Evolutionary conservation across 176 grass and related monocot genomes (phyloP).

Genomic region (Dendrocalamus sinicus): DNA sequence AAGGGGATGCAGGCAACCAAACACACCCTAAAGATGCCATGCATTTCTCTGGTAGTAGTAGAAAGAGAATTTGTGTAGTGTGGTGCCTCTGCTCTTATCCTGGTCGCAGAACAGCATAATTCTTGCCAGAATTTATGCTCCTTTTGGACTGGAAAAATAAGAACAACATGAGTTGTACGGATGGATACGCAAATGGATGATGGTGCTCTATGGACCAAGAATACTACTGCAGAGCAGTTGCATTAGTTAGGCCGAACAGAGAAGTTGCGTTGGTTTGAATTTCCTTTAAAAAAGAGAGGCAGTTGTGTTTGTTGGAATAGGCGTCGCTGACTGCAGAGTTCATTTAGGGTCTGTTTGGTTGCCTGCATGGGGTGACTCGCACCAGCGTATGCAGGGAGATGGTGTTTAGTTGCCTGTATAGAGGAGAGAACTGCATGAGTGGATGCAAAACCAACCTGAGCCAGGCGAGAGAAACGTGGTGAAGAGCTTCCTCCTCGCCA

Average conservation of each 20-base stretch:
- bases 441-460: too few species aligned
- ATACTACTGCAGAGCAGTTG: background rate
- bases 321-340: background rate
- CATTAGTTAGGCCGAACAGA: background rate
- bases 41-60: background rate
- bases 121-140: background rate
- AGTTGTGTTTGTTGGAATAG: slow-evolving; percentile 16
- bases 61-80: background rate
- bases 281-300: background rate
- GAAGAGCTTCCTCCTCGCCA: too few species aligned
- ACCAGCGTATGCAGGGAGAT: too few species aligned
- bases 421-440: too few species aligned
- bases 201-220: background rate
- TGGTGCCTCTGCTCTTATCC: background rate
- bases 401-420: too few species aligned
- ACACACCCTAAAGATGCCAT: too few species aligned
- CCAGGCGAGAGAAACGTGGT: too few species aligned
- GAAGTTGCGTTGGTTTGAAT: background rate
- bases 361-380: too few species aligned
- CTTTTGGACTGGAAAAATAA: background rate
- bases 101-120: background rate
- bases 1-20: too few species aligned
- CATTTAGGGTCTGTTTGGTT: too few species aligned
- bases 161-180: background rate
- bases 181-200: background rate